Percentiles rank a stretch among this genome's conserved stretches.
phyloP scores from a whole-genome alignment of 305 asterid species.

The Salvia sclarea region DNA sequence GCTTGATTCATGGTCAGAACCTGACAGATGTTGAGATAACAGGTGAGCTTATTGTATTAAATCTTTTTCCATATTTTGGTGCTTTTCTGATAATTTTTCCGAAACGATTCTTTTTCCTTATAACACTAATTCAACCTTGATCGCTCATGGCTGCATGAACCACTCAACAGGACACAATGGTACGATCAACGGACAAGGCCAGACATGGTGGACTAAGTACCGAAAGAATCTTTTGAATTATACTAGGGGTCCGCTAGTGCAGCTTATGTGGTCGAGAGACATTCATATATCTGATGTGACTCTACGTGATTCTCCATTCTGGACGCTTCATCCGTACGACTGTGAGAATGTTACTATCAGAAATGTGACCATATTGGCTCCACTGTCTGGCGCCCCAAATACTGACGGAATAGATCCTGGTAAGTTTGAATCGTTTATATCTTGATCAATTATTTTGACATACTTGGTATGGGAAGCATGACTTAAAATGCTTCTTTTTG shows the following conservation, averaged over 20 bases:
- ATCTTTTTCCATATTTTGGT: neutral
- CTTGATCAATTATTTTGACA: no score
- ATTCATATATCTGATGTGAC: constrained; percentile 73
- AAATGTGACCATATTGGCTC: constrained; percentile 83
- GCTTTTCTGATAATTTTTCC: neutral
- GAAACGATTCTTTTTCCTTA: neutral
- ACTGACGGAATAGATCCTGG: constrained; percentile 98
- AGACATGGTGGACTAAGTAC: constrained; percentile 83
- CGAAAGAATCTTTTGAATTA: constrained; percentile 57
- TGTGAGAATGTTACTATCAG: constrained; percentile 78
- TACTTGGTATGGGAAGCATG: neutral
- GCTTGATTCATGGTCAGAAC: constrained; percentile 91
- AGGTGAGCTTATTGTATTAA: constrained; percentile 44
- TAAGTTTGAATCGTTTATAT: constrained; percentile 32
- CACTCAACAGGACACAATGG: constrained; percentile 78
- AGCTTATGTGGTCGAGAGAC: constrained; percentile 93
- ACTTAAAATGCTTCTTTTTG: neutral
- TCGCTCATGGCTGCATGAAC: constrained; percentile 31
- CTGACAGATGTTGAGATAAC: constrained; percentile 83
- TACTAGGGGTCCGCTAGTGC: constrained; percentile 93
- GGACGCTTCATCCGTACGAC: constrained; percentile 93
- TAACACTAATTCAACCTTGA: neutral
- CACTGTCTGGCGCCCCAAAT: constrained; percentile 78
- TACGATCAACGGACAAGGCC: constrained; percentile 88
- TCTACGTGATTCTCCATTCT: constrained; percentile 86